These are phyloP conservation scores for Ophiostoma pallidulum DNA, from an alignment of 2,329 filamentous ascomycete genomes.

Conservation along the genomic window DNA sequence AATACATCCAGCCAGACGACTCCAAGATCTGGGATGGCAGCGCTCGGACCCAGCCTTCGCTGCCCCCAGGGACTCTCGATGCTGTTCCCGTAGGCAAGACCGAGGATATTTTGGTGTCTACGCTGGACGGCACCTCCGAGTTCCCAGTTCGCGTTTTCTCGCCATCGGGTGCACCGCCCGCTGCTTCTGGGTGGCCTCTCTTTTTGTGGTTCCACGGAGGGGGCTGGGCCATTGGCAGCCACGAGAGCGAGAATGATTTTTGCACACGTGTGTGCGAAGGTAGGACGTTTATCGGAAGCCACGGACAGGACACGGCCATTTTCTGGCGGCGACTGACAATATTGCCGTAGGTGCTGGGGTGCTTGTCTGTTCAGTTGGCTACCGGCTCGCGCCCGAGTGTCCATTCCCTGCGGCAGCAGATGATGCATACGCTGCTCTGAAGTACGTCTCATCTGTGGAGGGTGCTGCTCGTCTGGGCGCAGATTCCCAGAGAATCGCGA, in stretches of 20 bases:
- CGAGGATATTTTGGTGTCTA: constrained; percentile 21
- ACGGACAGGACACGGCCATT: neutral
- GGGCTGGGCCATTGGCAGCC: constrained; percentile 29
- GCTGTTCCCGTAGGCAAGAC: constrained; percentile 22
- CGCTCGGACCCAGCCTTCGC: constrained; percentile 21
- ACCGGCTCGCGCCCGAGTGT: constrained; percentile 3
- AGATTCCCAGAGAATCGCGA: neutral
- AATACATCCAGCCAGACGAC: constrained; percentile 28
- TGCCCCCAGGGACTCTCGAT: constrained; percentile 15
- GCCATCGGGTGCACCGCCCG: constrained; percentile 20
- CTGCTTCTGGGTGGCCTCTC: constrained; percentile 24
- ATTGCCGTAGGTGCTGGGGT: neutral
- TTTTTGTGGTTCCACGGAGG: constrained; percentile 33
- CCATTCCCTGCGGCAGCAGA: neutral
- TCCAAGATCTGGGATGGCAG: constrained; percentile 25
- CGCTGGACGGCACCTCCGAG: constrained; percentile 19
- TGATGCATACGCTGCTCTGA: neutral
- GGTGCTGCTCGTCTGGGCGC: neutral
- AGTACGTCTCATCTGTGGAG: neutral
- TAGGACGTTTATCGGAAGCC: neutral
- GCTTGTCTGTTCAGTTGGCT: neutral
- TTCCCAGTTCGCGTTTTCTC: constrained; percentile 26
- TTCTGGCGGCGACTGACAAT: neutral
- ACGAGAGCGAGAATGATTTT: constrained; percentile 27
- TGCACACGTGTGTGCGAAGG: constrained; percentile 24